A percentile compares a stretch with the other conserved stretches of the same genome.
These are phyloP conservation scores for Ceratocystis papillata DNA, from an alignment of 2,329 filamentous ascomycete species.

Conservation along the genomic window DNA sequence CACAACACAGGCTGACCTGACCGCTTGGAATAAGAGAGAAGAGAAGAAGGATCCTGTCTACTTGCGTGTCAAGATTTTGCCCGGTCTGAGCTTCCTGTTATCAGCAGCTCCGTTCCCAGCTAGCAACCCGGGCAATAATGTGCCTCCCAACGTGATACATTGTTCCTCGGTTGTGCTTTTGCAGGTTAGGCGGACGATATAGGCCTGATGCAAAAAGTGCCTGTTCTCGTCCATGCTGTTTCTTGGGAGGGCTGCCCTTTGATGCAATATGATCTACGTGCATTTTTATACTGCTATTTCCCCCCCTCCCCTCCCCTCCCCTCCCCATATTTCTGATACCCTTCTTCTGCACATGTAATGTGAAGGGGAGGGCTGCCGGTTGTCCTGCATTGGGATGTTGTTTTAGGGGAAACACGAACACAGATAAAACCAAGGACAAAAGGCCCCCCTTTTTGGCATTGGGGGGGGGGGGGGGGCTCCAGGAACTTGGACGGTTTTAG, in stretches of 20 bases:
- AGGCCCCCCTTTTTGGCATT: conserved; percentile 1
- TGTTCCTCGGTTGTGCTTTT: neutral
- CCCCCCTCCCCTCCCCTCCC: neutral
- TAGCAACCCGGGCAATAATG: neutral
- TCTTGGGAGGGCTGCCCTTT: too few species aligned
- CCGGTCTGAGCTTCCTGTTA: neutral
- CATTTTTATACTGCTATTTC: neutral
- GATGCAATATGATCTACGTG: neutral
- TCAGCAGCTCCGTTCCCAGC: neutral
- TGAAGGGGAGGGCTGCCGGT: neutral
- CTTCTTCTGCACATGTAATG: neutral
- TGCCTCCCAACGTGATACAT: neutral
- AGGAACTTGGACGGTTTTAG: neutral
- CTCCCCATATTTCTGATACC: neutral
- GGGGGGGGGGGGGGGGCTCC: neutral
- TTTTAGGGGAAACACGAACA: neutral
- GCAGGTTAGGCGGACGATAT: neutral
- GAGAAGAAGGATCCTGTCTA: neutral
- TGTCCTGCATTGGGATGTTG: neutral
- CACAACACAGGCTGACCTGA: neutral
- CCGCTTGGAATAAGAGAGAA: neutral
- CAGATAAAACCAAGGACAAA: neutral
- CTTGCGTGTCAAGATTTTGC: neutral
- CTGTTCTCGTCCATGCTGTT: neutral
- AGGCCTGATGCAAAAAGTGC: neutral